These are phyloP conservation scores for Mycena vitilis DNA, from an alignment of 768 basidiomycete genomes.

Conservation along the genomic window DNA sequence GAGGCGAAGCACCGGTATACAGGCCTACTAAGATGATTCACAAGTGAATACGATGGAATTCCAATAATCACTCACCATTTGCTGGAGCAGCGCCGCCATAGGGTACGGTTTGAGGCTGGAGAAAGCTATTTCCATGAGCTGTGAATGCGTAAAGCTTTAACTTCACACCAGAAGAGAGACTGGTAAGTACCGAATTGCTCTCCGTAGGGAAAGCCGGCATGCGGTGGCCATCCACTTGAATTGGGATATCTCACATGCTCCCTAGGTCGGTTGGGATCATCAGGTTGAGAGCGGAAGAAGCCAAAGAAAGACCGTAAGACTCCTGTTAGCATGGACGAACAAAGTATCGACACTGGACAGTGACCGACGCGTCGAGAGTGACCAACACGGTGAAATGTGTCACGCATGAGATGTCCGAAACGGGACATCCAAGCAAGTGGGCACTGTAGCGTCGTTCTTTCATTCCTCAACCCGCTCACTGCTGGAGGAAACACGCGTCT, in stretches of 20 bases:
- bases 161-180: not conserved
- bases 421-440: no score
- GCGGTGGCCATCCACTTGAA: not conserved
- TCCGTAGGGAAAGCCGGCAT: not conserved
- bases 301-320: not conserved
- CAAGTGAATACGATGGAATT: not conserved
- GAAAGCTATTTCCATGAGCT: not conserved
- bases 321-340: not conserved
- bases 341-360: not conserved
- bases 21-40: not conserved
- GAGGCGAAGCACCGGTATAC: not conserved
- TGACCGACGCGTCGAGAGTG: not conserved
- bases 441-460: no score
- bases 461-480: no score
- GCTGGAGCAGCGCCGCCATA: not conserved
- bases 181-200: not conserved
- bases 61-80: not conserved
- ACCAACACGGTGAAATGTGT: no score
- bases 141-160: not conserved
- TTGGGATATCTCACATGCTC: not conserved
- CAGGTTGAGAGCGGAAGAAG: not conserved
- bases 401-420: no score
- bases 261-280: not conserved
- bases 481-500: no score
- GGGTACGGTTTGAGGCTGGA: not conserved